Evolutionary conservation across 768 basidiomycete species (phyloP).

Genomic region (Phanerodontia chrysosporium): DNA sequence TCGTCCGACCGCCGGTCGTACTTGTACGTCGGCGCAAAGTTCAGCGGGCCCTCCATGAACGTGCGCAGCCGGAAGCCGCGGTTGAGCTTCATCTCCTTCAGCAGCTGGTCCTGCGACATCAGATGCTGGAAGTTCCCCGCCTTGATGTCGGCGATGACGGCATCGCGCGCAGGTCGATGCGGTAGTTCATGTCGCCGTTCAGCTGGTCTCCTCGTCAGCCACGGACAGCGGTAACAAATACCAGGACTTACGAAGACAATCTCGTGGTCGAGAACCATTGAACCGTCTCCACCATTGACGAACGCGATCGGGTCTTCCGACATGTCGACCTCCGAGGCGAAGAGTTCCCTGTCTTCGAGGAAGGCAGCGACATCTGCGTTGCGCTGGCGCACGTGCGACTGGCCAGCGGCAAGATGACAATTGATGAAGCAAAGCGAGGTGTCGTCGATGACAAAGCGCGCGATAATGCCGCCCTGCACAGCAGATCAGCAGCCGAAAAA

Average conservation of each 20-base stretch:
- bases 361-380: constrained; percentile 88
- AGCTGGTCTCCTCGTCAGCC: constrained; percentile 39
- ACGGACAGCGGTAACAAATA: background rate
- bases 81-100: constrained; percentile 85
- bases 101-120: constrained; percentile 78
- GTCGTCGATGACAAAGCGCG: constrained; percentile 86
- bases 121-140: constrained; percentile 62
- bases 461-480: constrained; percentile 80
- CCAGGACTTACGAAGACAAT: constrained; percentile 70
- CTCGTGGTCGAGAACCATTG: constrained; percentile 93
- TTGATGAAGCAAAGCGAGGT: constrained; percentile 94
- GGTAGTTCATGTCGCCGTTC: constrained; percentile 95
- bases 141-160: constrained; percentile 68
- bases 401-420: constrained; percentile 95
- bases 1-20: constrained; percentile 76
- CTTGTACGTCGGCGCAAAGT: constrained; percentile 91
- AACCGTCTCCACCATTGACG: constrained; percentile 88
- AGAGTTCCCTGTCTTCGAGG: constrained; percentile 74
- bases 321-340: constrained; percentile 39
- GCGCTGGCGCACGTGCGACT: constrained; percentile 72
- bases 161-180: constrained; percentile 90
- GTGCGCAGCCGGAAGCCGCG: constrained; percentile 81
- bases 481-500: background rate
- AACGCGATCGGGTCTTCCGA: constrained; percentile 61
- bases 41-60: constrained; percentile 79